These are phyloP conservation scores for Vanilla planifolia DNA, from an alignment of 106 monocot genomes.

Conservation along the genomic window DNA sequence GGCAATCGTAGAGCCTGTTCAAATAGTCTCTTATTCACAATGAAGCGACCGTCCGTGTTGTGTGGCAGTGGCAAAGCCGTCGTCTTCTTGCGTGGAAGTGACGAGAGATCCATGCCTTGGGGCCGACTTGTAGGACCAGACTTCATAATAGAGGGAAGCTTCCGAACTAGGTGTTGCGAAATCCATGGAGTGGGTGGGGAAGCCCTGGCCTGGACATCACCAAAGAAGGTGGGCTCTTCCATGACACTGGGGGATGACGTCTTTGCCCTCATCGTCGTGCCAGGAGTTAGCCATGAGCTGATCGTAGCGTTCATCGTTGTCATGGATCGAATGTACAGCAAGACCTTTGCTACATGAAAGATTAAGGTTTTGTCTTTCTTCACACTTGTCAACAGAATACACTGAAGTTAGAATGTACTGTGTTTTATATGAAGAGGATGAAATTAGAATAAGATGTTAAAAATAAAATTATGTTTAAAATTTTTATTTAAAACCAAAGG, in stretches of 20 bases:
- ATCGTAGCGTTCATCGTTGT: conserved; percentile 76
- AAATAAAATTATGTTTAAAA: no score
- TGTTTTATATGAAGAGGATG: no score
- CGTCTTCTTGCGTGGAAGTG: conserved; percentile 29
- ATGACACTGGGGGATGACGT: conserved; percentile 61
- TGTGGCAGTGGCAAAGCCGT: conserved; percentile 33
- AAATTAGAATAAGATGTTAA: no score
- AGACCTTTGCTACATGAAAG: no score
- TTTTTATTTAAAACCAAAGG: no score
- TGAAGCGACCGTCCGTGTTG: conserved; percentile 41
- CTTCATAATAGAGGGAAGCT: conserved; percentile 54
- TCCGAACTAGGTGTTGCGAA: conserved; percentile 54
- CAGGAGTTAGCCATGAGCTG: conserved; percentile 47
- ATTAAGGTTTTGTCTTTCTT: no score
- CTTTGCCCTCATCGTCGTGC: conserved; percentile 48
- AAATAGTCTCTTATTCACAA: conserved; percentile 43
- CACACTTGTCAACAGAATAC: no score
- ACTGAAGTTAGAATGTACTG: no score
- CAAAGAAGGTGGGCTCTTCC: conserved; percentile 40
- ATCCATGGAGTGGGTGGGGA: conserved; percentile 24
- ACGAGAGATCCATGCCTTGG: no score
- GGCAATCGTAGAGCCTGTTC: conserved; percentile 6
- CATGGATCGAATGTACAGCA: conserved; percentile 65
- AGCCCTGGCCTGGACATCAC: conserved; percentile 45
- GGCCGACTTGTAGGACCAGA: conserved; percentile 10